Evolutionary conservation across 768 basidiomycete species (phyloP).

Genomic region (Tulasnella sp.): DNA sequence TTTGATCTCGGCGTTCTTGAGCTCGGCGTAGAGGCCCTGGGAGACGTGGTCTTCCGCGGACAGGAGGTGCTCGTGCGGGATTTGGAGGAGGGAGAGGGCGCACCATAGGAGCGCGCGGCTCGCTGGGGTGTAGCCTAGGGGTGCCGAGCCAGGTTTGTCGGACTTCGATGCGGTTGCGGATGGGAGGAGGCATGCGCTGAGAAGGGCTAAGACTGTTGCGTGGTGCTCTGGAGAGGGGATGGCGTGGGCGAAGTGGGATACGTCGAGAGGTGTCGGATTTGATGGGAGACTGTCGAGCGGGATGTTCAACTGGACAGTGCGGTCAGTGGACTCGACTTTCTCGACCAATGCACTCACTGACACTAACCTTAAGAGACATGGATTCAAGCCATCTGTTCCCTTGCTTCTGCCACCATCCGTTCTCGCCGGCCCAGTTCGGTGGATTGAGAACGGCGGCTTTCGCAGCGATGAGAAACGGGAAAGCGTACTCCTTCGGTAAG

Average conservation of each 20-base stretch:
- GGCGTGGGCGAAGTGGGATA: not conserved
- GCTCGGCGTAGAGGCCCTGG: conserved; percentile 15
- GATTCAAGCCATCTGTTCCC: conserved; percentile 9
- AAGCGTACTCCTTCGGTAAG: not conserved
- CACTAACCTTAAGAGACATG: conserved; percentile 1
- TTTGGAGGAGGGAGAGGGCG: conserved; percentile 15
- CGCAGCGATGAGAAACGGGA: conserved; percentile 12
- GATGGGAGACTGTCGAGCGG: not conserved
- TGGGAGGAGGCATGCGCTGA: conserved; percentile 5
- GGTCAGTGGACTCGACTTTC: not conserved
- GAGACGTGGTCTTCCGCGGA: conserved; percentile 16
- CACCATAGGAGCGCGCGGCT: conserved; percentile 14
- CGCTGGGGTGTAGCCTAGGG: conserved; percentile 16
- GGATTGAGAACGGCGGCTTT: conserved; percentile 11
- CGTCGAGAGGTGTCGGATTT: not conserved
- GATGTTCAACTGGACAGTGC: not conserved
- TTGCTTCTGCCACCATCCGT: conserved; percentile 9
- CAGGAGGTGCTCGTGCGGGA: conserved; percentile 14
- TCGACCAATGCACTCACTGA: not conserved
- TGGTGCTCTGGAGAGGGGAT: not conserved
- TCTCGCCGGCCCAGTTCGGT: not conserved
- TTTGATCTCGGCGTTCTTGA: conserved; percentile 18
- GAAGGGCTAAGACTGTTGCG: not conserved
- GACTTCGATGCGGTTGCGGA: not conserved
- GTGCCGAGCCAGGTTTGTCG: not conserved